Conservation (phyloP, 805 yeast species). For the Sungouiella thailandica region DNA sequence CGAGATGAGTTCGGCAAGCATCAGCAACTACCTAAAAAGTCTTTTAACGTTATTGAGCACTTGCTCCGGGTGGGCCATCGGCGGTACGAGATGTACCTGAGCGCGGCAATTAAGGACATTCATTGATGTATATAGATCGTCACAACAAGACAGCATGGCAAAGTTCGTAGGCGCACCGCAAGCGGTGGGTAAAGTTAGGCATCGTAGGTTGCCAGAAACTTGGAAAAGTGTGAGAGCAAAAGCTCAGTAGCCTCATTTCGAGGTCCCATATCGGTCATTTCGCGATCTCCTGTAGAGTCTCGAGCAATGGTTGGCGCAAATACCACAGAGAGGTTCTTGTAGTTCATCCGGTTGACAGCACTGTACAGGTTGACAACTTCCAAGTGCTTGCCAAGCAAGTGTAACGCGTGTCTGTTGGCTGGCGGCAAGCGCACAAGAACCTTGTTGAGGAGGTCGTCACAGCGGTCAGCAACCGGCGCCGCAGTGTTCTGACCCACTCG, state of each 20-base stretch:
- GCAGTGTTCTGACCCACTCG: slow-evolving; percentile 30
- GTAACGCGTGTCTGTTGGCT: slow-evolving; percentile 60
- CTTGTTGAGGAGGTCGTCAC: slow-evolving; percentile 37
- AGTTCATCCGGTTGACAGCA: slow-evolving; percentile 70
- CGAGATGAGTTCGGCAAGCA: slow-evolving; percentile 62
- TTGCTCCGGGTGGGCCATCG: slow-evolving; percentile 71
- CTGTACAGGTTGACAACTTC: slow-evolving; percentile 50
- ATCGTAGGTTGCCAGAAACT: slow-evolving; percentile 26
- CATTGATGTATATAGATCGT: slow-evolving; percentile 15
- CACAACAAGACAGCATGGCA: neutral
- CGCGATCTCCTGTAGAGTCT: slow-evolving; percentile 73
- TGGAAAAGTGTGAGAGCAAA: slow-evolving; percentile 46
- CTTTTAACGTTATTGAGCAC: slow-evolving; percentile 82
- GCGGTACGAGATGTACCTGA: slow-evolving; percentile 65
- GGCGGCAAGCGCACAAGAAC: slow-evolving; percentile 54
- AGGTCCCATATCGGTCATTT: slow-evolving; percentile 77
- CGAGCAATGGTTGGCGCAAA: slow-evolving; percentile 92
- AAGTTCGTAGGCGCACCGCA: no score
- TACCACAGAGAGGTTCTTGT: slow-evolving; percentile 79
- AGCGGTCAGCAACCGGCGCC: slow-evolving; percentile 13
- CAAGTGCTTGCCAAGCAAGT: slow-evolving; percentile 59
- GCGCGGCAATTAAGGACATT: slow-evolving; percentile 68
- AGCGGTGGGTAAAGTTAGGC: neutral
- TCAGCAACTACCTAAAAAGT: slow-evolving; percentile 60
- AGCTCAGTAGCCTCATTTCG: slow-evolving; percentile 77